Base-by-base conservation (phyloP, 805 yeast species). In the Ogataea pini region DNA sequence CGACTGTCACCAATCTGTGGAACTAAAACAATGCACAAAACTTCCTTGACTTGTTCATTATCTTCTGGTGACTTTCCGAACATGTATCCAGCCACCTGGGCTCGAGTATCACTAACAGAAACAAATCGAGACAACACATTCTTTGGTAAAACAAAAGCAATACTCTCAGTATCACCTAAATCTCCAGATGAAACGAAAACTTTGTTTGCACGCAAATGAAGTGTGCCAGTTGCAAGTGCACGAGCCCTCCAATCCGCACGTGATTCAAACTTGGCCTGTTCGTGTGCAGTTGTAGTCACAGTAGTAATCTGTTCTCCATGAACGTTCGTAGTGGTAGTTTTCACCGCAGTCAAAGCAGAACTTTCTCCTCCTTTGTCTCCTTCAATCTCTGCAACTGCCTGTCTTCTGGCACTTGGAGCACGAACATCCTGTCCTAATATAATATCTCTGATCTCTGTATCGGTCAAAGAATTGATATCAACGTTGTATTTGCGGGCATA, bases 221-320 rank as follows among this genome's bases (percentile, higher is more conserved):
- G 71, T 55, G 81, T 77, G 38, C 86, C 77, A 0, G 95, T 77
- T 1, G 95, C 83, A 42, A 94, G 80, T 0, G 97, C 97, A 33
- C 95, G 71, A 46, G 77, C 76, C 57, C 98, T 77, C 99, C 99
- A 94, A 61, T 90, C 96, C 29, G 90, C 82, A 63, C 82, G 84
- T 1, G 97, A 88, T 39, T 84, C 75, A 63, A 94, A 94, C 13
- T 84, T 70, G 69, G 82, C 84, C 59, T 89, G 94, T 64, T 90
- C 99, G 62, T 87, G 91, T 53, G 82, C 82, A 14, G 91, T 82
- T 0, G 98, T 90, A 0, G 98, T 90, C 25, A 92, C 96, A 0
- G 96, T 92, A 36, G 87, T 85, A 59, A 94, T 92, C 59, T 91
- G 95, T 62, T 94, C 99, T 28, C 99, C 99, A 61, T 91, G 97